A percentile compares a stretch with the other conserved stretches of the same genome.
Conservation (phyloP, 2,329 filamentous ascomycete species). For the Bipolaris zeicola region DNA sequence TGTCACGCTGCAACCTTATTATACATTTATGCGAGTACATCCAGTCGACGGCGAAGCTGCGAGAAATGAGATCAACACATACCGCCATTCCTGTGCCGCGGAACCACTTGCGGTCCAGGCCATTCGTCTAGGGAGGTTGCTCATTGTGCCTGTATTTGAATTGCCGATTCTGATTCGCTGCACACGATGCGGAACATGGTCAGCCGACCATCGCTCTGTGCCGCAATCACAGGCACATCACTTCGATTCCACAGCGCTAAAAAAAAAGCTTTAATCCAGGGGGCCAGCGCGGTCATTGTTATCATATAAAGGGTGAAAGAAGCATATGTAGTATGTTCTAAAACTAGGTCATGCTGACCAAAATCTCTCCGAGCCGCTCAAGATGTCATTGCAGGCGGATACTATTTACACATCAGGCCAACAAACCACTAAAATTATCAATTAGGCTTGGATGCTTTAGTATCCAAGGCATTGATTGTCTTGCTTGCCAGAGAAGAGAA, state of each 20-base stretch:
- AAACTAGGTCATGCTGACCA: not conserved
- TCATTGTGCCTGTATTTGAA: constrained; percentile 8
- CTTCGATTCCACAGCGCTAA: not conserved
- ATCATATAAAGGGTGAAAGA: no score
- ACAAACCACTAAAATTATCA: not conserved
- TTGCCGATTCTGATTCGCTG: constrained; percentile 1
- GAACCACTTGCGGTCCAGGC: not conserved
- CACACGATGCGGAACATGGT: not conserved
- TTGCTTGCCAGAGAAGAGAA: not conserved
- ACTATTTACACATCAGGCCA: not conserved
- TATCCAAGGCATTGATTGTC: no score
- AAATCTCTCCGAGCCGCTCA: not conserved
- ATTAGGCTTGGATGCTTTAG: no score
- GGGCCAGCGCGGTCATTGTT: not conserved
- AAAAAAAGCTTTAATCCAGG: not conserved
- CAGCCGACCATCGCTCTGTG: constrained; percentile 4
- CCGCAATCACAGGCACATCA: not conserved
- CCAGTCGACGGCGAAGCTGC: not conserved
- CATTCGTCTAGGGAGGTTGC: not conserved
- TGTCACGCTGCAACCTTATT: not conserved
- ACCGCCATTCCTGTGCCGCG: not conserved
- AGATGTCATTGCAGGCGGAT: not conserved
- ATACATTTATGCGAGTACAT: not conserved
- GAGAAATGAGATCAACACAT: not conserved
- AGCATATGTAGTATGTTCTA: not conserved